Conservation (phyloP, 306 rosid species). For the Sechiopsis laciniata region DNA sequence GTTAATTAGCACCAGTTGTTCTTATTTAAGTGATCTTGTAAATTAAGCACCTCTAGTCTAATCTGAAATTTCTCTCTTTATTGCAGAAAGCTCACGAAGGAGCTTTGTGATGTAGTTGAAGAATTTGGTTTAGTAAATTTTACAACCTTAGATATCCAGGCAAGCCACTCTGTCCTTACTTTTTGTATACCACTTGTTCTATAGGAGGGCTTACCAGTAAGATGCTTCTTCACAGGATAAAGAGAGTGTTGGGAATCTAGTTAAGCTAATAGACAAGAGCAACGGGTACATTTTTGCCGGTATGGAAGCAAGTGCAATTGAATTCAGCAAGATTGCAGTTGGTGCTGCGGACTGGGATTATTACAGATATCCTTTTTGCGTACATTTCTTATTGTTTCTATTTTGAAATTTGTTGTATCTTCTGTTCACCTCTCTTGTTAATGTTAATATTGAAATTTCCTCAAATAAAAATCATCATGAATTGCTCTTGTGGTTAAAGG, state of each 20-base stretch:
- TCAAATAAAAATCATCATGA: too few species aligned
- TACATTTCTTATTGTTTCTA: background rate
- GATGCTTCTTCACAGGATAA: slow-evolving; percentile 61
- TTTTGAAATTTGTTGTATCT: background rate
- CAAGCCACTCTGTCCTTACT: slow-evolving; percentile 14
- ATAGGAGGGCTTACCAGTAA: slow-evolving; percentile 12
- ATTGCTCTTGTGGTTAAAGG: too few species aligned
- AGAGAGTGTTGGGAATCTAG: slow-evolving; percentile 85
- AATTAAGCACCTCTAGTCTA: background rate
- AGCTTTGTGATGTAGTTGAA: slow-evolving; percentile 82
- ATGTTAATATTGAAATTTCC: background rate
- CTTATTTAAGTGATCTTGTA: slow-evolving; percentile 10
- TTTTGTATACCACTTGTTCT: background rate
- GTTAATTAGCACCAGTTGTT: background rate
- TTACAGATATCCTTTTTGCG: slow-evolving; percentile 77
- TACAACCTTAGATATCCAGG: slow-evolving; percentile 95
- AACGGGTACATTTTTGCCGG: slow-evolving; percentile 53
- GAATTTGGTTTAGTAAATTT: slow-evolving; percentile 62
- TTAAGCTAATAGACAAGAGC: slow-evolving; percentile 30
- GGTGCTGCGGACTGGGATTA: slow-evolving; percentile 85
- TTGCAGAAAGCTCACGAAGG: slow-evolving; percentile 54
- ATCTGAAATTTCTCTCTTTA: background rate
- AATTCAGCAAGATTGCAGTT: slow-evolving; percentile 91
- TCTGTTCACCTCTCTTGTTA: background rate
- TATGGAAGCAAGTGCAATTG: slow-evolving; percentile 78